Evolutionary conservation across 23 red algal species (phyloP), one percentile per base, ranked within the genome.

Genomic region (Gracilariopsis chorda): DNA sequence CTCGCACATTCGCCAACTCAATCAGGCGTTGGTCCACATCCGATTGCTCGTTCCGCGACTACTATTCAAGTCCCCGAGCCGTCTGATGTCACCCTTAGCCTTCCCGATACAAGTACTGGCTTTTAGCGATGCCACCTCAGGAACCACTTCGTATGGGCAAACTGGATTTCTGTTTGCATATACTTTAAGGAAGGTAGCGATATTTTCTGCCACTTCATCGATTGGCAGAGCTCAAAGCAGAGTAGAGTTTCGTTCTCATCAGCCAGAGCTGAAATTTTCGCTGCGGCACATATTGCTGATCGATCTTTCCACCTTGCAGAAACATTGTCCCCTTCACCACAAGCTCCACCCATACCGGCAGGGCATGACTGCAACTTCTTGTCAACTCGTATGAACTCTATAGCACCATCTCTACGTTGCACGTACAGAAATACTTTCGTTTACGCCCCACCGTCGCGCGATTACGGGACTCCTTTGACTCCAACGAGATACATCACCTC

Each of bases 61-160:
- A 4, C 21, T 27, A 0, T 20, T 49, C 17, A 23, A 11, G 20
- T 1, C 2, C 3, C 1, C 34, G n/a, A n/a, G n/a, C n/a, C n/a
- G n/a, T 7, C 32, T 4, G 1, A 8, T 0, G 8, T 17, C 29
- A 36, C 80, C 80, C 7, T 28, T 44, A 11, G 16, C 20, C 57
- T 8, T 67, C 42, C 11, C 2, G 7, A 39, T 40, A 28, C 36
- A 46, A 12, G 11, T 41, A 8, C 17, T 58, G 32, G 1, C 47
- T n/a, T 83, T 61, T 43, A 44, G 51, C 16, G 49, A 63, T 34
- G 78, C 78, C 6, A 33, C 51, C 17, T 42, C 78, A 2, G 49
- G 78, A 17, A 83, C 51, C n/a, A 63, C 49, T 57, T 83, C 0
- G 0, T 40, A 83, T 21, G 29, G 78, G 28, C 78, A 83, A 41